Base-by-base conservation (phyloP, 345 rosid genomes). In the Dovyalis caffra region DNA sequence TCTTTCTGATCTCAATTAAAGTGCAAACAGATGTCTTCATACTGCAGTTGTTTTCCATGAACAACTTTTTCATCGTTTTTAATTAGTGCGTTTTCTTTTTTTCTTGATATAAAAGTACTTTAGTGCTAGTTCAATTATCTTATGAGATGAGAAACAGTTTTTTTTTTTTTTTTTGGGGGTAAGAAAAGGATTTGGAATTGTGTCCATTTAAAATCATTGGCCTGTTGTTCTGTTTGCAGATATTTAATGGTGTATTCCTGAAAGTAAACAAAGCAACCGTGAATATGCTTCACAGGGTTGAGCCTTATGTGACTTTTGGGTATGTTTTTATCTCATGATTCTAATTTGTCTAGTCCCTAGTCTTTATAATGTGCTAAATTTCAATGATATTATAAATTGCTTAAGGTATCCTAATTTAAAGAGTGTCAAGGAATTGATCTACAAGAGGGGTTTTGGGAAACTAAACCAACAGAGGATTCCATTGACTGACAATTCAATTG, bases 271-370 rank as follows among this genome's bases (percentile, higher is more conserved):
- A 87, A 66, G 92, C 90, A 11, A 87, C 90, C 2, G 29, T 87
- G 76, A 89, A 89, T 79, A 91, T 90, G 98, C 87, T 91, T 69
- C 97, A 87, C 70, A 80, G 95, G 81, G 95, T 94, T 74, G 95
- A 91, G 34, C 98, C 97, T 11, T 94, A 86, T 51, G 95, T 94
- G 29, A 91, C 98, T 2, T 94, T 84, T 20, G 97, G 97, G 98
- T 94, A 87, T 5, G 69, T 23, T 4, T 29, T 25, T 23, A 23
- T 35, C n/a, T 29, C 11, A 2, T 28, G 3, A 23, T 40, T 31
- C 18, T 53, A 4, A 21, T 0, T 20, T 23, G 37, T 53, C 9
- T 6, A 10, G 10, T 25, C 38, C 3, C 9, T 38, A 4, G 4
- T n/a, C 61, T n/a, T n/a, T 14, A 8, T 25, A 23, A 0, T 56